phyloP scores from a whole-genome alignment of 2,329 filamentous ascomycete genomes.

The Cladophialophora carrionii region DNA sequence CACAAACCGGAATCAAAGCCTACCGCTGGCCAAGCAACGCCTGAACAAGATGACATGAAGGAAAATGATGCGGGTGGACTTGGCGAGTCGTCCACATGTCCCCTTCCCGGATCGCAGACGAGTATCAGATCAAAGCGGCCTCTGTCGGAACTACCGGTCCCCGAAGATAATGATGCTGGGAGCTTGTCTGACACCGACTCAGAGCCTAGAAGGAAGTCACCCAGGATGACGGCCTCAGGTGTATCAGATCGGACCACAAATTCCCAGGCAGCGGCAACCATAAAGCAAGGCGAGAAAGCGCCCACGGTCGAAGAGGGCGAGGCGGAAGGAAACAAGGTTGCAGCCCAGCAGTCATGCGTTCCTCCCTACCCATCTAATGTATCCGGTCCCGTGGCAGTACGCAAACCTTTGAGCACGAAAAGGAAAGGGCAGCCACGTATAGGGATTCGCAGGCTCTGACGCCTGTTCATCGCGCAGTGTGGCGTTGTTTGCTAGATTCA shows the following conservation, averaged over 20 bases:
- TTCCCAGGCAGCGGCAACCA: neutral
- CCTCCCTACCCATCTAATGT: slow-evolving; percentile 5
- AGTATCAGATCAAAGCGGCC: slow-evolving; percentile 49
- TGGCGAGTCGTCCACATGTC: slow-evolving; percentile 42
- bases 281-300: too few species aligned
- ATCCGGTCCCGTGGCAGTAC: slow-evolving; percentile 12
- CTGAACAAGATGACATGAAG: slow-evolving; percentile 48
- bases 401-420: slow-evolving; percentile 26
- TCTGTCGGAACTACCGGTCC: slow-evolving; percentile 47
- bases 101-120: slow-evolving; percentile 30
- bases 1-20: slow-evolving; percentile 20
- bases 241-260: neutral
- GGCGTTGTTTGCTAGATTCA: slow-evolving; percentile 9
- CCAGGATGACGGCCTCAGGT: slow-evolving; percentile 40
- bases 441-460: slow-evolving; percentile 36
- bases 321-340: neutral
- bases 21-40: slow-evolving; percentile 22
- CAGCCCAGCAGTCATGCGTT: neutral
- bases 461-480: neutral
- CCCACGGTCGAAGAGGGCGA: slow-evolving; percentile 4
- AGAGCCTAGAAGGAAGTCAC: slow-evolving; percentile 43
- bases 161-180: slow-evolving; percentile 40
- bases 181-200: neutral
- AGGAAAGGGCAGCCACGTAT: slow-evolving; percentile 29
- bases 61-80: slow-evolving; percentile 54